phyloP scores from a whole-genome alignment of 345 rosid species.

The Linum usitatissimum region DNA sequence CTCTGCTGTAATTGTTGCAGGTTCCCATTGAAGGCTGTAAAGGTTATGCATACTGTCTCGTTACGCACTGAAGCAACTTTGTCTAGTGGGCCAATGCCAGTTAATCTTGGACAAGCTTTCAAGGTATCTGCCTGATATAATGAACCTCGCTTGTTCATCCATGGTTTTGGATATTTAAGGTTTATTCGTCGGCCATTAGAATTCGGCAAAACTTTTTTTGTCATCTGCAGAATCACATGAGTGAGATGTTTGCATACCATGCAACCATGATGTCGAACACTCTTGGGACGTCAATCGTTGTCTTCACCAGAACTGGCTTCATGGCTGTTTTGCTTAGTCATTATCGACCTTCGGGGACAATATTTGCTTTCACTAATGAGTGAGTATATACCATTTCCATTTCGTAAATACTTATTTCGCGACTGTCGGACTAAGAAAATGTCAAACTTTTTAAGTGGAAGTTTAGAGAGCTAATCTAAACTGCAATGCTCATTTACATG shows the following conservation, averaged over 20 bases:
- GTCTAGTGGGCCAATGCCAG: conserved; percentile 61
- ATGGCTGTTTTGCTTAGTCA: conserved; percentile 91
- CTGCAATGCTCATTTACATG: background rate
- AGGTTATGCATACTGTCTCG: conserved; percentile 96
- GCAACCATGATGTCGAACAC: conserved; percentile 99
- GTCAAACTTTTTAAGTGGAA: too few species aligned
- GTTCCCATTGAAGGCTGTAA: conserved; percentile 89
- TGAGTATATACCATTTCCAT: conserved; percentile 24
- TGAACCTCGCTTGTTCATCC: background rate
- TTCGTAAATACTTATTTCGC: background rate
- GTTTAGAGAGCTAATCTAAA: too few species aligned
- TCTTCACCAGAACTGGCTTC: conserved; percentile 94
- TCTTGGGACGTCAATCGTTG: conserved; percentile 88
- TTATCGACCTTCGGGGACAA: conserved; percentile 93
- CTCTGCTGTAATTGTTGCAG: conserved; percentile 26
- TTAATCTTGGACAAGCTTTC: conserved; percentile 85
- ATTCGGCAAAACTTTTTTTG: conserved; percentile 12
- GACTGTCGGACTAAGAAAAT: too few species aligned
- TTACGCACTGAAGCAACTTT: conserved; percentile 89
- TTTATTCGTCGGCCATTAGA: conserved; percentile 7
- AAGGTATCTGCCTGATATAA: conserved; percentile 29
- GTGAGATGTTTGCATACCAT: conserved; percentile 99
- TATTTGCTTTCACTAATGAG: conserved; percentile 89
- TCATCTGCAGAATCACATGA: conserved; percentile 73
- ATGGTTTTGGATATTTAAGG: background rate